phyloP scores from a whole-genome alignment of 768 basidiomycete genomes.

The Ramaria sp. region DNA sequence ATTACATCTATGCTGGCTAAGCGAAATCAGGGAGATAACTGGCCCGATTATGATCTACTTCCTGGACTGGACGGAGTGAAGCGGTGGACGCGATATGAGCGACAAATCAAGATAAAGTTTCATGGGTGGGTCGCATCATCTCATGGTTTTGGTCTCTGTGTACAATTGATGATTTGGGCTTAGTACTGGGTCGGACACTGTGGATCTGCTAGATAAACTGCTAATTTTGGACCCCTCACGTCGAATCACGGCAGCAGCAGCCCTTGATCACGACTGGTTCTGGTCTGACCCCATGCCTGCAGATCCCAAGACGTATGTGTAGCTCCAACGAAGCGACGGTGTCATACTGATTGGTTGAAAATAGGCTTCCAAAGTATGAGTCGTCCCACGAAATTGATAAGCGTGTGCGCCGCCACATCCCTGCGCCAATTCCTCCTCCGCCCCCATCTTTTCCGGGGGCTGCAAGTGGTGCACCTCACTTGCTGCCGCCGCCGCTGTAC shows the following conservation, averaged over 20 bases:
- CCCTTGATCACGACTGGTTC: slow-evolving; percentile 89
- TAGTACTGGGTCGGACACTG: slow-evolving; percentile 64
- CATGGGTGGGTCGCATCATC: slow-evolving; percentile 38
- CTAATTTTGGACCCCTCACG: slow-evolving; percentile 75
- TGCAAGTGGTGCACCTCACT: background rate
- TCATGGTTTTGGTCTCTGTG: slow-evolving; percentile 4
- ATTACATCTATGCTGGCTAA: background rate
- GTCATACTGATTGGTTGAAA: background rate
- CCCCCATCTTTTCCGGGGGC: background rate
- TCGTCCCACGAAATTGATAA: slow-evolving; percentile 78
- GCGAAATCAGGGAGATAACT: slow-evolving; percentile 32
- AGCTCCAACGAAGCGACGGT: background rate
- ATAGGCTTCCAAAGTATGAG: slow-evolving; percentile 65
- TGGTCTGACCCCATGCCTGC: slow-evolving; percentile 86
- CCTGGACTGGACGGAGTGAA: slow-evolving; percentile 77
- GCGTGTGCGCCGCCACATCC: slow-evolving; percentile 42
- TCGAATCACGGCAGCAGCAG: slow-evolving; percentile 75
- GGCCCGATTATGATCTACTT: slow-evolving; percentile 65
- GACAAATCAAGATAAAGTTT: slow-evolving; percentile 47
- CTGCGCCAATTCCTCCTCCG: background rate
- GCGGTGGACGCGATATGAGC: slow-evolving; percentile 37
- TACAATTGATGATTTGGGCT: background rate
- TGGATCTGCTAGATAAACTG: slow-evolving; percentile 73
- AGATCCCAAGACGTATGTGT: slow-evolving; percentile 63
- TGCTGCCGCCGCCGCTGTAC: background rate